Conservation (phyloP, 352 stramenopile genomes). For the Phytophthora quininea region DNA sequence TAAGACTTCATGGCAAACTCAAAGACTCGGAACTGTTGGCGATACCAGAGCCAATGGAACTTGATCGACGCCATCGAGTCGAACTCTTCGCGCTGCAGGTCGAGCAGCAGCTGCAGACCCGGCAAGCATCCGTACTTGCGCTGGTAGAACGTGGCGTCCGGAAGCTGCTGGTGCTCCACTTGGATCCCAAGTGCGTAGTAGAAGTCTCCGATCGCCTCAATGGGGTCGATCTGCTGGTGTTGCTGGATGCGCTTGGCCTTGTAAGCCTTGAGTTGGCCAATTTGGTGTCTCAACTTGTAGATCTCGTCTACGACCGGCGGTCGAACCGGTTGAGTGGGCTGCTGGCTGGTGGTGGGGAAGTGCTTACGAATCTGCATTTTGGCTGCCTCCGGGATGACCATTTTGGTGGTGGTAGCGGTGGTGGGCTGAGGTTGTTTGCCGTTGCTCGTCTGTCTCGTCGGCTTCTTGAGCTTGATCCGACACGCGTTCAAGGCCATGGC, state of each 20-base stretch:
- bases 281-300: constrained; percentile 41
- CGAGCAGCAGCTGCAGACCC: constrained; percentile 34
- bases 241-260: neutral
- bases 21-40: constrained; percentile 48
- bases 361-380: no score
- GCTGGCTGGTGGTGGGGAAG: no score
- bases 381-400: no score
- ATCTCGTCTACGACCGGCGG: constrained; percentile 32
- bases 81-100: constrained; percentile 48
- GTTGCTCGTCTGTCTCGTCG: neutral
- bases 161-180: constrained; percentile 1
- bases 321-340: constrained; percentile 2
- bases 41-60: constrained; percentile 51
- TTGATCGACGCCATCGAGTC: constrained; percentile 40
- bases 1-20: constrained; percentile 38
- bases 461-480: neutral
- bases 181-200: constrained; percentile 35
- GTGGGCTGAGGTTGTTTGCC: no score
- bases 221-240: constrained; percentile 9
- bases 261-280: constrained; percentile 34
- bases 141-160: neutral
- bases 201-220: constrained; percentile 37
- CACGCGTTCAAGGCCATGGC: neutral
- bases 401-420: no score
- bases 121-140: constrained; percentile 23